A percentile compares a stretch with the other conserved stretches of the same genome.
Conservation (phyloP, 495 filamentous ascomycete genomes). For the Filosporella fistucella region DNA sequence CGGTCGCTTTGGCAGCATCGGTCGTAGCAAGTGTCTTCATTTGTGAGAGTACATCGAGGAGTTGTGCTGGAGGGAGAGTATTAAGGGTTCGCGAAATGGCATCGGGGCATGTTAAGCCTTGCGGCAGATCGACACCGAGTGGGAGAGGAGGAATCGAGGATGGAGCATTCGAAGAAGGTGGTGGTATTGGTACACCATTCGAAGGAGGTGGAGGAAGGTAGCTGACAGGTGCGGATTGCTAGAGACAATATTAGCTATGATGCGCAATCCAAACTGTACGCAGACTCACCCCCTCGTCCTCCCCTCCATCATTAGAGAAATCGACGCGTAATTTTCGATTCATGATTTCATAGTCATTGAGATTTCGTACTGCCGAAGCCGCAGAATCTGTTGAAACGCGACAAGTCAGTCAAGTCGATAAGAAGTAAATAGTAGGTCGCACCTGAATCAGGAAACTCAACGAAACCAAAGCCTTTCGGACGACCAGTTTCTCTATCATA, state of each 20-base stretch:
- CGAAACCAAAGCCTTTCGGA: constrained; percentile 95
- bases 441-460: constrained; percentile 80
- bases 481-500: constrained; percentile 94
- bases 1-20: constrained; percentile 80
- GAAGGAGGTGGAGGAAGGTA: constrained; percentile 20
- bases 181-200: constrained; percentile 19
- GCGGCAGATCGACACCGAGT: constrained; percentile 74
- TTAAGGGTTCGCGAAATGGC: constrained; percentile 86
- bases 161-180: constrained; percentile 11
- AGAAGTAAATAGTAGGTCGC: constrained; percentile 16
- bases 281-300: constrained; percentile 45
- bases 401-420: too few species aligned
- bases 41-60: constrained; percentile 90
- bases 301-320: constrained; percentile 86
- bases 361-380: constrained; percentile 88
- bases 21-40: constrained; percentile 84
- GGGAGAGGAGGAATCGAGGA: constrained; percentile 71
- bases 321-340: constrained; percentile 90
- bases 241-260: background rate
- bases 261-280: background rate
- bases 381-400: constrained; percentile 83
- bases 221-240: constrained; percentile 12
- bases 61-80: constrained; percentile 78
- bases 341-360: constrained; percentile 96
- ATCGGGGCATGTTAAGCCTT: constrained; percentile 77